Evolutionary conservation across 2,329 filamentous ascomycete genomes (phyloP).

Genomic region (Colletotrichum phormii): DNA sequence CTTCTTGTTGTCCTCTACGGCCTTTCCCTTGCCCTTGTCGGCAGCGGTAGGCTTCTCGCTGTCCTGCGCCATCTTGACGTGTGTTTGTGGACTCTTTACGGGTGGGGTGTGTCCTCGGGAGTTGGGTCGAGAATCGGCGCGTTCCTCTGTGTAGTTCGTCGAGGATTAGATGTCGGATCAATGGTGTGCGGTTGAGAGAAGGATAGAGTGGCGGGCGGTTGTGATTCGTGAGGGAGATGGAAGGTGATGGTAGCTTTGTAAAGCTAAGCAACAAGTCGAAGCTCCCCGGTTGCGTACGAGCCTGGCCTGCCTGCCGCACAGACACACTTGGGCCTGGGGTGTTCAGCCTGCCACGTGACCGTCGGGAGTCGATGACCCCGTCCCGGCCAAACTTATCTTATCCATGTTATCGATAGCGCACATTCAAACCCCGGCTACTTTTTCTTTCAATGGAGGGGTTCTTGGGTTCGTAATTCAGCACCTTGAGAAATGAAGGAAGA

Average conservation of each 20-base stretch:
- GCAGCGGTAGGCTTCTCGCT: slow-evolving; percentile 85
- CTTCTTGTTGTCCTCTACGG: slow-evolving; percentile 76
- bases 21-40: slow-evolving; percentile 98
- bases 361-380: not conserved
- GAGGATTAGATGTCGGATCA: slow-evolving; percentile 22
- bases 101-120: slow-evolving; percentile 39
- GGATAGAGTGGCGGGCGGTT: slow-evolving; percentile 16
- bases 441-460: slow-evolving; percentile 1
- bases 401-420: not conserved
- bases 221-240: slow-evolving; percentile 45
- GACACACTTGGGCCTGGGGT: slow-evolving; percentile 8
- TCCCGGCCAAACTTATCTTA: not conserved
- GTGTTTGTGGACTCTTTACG: slow-evolving; percentile 40
- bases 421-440: not conserved
- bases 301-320: slow-evolving; percentile 51
- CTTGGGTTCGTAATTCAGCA: slow-evolving; percentile 6
- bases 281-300: slow-evolving; percentile 55
- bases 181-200: slow-evolving; percentile 20
- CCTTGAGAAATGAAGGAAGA: not conserved
- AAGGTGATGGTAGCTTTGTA: slow-evolving; percentile 52
- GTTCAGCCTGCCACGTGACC: slow-evolving; percentile 22
- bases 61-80: slow-evolving; percentile 87
- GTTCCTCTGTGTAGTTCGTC: not conserved
- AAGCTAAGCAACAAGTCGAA: slow-evolving; percentile 47
- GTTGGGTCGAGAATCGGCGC: slow-evolving; percentile 21